Conservation (phyloP, 139 green algal species). For the Picochlorum sp. region DNA sequence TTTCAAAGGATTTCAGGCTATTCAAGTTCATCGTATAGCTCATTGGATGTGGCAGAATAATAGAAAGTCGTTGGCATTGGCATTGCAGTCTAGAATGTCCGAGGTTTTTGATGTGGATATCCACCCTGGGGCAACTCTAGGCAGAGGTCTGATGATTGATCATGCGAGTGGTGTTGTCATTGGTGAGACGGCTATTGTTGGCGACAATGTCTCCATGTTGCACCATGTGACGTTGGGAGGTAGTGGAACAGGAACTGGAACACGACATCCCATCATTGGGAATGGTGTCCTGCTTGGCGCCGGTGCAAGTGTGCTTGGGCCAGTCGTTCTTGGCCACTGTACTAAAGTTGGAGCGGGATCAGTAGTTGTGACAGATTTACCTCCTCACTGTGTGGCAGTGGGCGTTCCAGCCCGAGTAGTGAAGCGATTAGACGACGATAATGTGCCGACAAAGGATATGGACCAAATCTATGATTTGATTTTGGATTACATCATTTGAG, state of each 20-base stretch:
- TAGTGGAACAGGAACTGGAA: slow-evolving; percentile 66
- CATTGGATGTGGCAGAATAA: slow-evolving; percentile 78
- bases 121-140: slow-evolving; percentile 84
- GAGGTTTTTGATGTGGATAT: slow-evolving; percentile 90
- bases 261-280: slow-evolving; percentile 61
- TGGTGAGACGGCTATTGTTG: slow-evolving; percentile 90
- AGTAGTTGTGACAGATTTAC: slow-evolving; percentile 75
- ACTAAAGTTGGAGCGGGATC: slow-evolving; percentile 77
- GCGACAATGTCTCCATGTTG: slow-evolving; percentile 89
- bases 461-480: slow-evolving; percentile 66
- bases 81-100: slow-evolving; percentile 60
- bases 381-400: slow-evolving; percentile 74
- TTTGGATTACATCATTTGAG: slow-evolving; percentile 69
- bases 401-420: slow-evolving; percentile 77
- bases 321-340: slow-evolving; percentile 61
- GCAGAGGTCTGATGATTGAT: slow-evolving; percentile 90
- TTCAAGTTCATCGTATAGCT: slow-evolving; percentile 88
- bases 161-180: slow-evolving; percentile 81
- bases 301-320: slow-evolving; percentile 73
- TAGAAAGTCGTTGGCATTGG: slow-evolving; percentile 67
- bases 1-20: slow-evolving; percentile 92
- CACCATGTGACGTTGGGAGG: slow-evolving; percentile 91
- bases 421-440: slow-evolving; percentile 36
- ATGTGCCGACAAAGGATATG: slow-evolving; percentile 67
- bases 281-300: slow-evolving; percentile 83